Evolutionary conservation across 2,329 filamentous ascomycete species (phyloP).

Genomic region (Fusarium keratoplasticum): DNA sequence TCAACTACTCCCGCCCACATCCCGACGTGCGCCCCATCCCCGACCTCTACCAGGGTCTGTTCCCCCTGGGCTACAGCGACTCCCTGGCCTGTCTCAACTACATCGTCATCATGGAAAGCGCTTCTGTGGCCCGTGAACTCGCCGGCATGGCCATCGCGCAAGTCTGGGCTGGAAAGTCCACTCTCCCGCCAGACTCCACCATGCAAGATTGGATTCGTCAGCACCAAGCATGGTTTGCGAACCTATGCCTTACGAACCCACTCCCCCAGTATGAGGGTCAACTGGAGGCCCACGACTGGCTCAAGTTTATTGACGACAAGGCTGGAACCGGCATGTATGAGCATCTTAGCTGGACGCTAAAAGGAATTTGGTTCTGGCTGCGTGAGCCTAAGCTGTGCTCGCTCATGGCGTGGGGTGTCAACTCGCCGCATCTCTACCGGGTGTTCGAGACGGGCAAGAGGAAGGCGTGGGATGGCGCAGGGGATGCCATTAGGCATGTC

Average conservation of each 20-base stretch:
- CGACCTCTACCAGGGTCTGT: constrained; percentile 55
- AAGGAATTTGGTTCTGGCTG: constrained; percentile 53
- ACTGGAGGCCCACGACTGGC: constrained; percentile 47
- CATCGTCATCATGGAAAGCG: constrained; percentile 47
- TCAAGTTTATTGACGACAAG: constrained; percentile 51
- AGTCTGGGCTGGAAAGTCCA: constrained; percentile 52
- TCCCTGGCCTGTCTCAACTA: constrained; percentile 55
- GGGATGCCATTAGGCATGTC: constrained; percentile 42
- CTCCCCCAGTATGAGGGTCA: constrained; percentile 31
- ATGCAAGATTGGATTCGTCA: constrained; percentile 47
- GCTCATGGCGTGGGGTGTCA: constrained; percentile 51
- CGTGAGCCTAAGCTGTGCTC: constrained; percentile 50
- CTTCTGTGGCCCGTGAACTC: constrained; percentile 53
- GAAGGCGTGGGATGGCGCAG: constrained; percentile 52
- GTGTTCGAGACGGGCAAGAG: constrained; percentile 53
- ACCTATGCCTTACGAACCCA: constrained; percentile 17
- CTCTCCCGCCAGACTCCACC: constrained; percentile 47
- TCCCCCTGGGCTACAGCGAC: constrained; percentile 53
- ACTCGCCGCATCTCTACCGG: constrained; percentile 53
- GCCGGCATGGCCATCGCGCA: constrained; percentile 55
- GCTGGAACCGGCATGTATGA: constrained; percentile 55
- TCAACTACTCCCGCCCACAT: constrained; percentile 6
- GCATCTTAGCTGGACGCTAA: constrained; percentile 53
- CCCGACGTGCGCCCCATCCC: constrained; percentile 41
- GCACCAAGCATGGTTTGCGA: constrained; percentile 26